These are phyloP conservation scores for Wolfiporia cocos DNA, from an alignment of 1,284 basidiomycete species.

Conservation along the genomic window DNA sequence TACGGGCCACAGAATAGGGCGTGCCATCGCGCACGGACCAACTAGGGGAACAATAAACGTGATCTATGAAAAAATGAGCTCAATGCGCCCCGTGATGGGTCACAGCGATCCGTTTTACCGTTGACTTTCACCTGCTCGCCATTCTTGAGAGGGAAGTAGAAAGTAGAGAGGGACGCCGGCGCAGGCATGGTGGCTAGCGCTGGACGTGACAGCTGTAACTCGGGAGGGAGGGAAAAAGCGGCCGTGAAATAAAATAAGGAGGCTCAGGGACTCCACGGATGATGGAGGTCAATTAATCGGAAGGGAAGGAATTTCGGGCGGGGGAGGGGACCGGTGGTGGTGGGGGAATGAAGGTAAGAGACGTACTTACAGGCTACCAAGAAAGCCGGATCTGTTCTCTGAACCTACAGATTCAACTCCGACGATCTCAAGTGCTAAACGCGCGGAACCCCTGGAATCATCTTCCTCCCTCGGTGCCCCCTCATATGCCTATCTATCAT, in stretches of 20 bases:
- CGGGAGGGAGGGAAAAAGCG: conserved; percentile 3
- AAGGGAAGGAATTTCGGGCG: conserved; percentile 8
- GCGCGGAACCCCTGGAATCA: conserved; percentile 18
- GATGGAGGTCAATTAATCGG: neutral
- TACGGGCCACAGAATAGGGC: conserved; percentile 89
- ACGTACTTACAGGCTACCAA: conserved; percentile 10
- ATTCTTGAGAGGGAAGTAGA: conserved; percentile 53
- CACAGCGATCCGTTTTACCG: conserved; percentile 41
- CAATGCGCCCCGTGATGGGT: conserved; percentile 8
- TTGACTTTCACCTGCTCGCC: conserved; percentile 79
- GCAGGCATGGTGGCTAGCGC: conserved; percentile 16
- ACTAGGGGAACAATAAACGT: conserved; percentile 90
- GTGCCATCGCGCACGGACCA: conserved; percentile 90
- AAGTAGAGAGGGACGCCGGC: conserved; percentile 17
- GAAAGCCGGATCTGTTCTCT: conserved; percentile 20
- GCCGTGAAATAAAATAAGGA: conserved; percentile 4
- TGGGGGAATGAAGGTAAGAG: conserved; percentile 17
- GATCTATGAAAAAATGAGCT: conserved; percentile 57
- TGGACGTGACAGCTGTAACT: conserved; percentile 9
- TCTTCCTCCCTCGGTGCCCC: no score
- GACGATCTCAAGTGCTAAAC: conserved; percentile 16
- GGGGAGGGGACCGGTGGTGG: conserved; percentile 12
- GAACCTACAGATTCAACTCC: conserved; percentile 23
- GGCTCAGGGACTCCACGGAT: neutral
- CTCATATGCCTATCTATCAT: neutral